phyloP scores from a whole-genome alignment of 2,329 filamentous ascomycete species.

The Calcarisporium arbuscula region DNA sequence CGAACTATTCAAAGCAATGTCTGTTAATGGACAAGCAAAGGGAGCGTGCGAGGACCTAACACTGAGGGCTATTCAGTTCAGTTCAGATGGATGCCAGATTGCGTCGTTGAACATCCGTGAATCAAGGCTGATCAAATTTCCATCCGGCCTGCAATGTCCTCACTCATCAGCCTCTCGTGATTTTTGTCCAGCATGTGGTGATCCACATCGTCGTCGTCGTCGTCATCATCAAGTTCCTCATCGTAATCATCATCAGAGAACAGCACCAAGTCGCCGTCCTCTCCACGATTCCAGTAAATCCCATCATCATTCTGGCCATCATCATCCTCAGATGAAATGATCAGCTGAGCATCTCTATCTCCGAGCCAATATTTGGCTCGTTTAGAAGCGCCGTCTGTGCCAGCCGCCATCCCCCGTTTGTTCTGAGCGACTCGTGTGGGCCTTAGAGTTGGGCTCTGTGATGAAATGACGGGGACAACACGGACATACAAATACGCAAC shows the following conservation, averaged over 20 bases:
- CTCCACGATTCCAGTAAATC: constrained; percentile 51
- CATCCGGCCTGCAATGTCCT: constrained; percentile 57
- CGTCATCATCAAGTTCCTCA: constrained; percentile 31
- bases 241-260: constrained; percentile 44
- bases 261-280: constrained; percentile 50
- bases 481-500: constrained; percentile 92
- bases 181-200: constrained; percentile 33
- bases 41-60: too few relatives aligned
- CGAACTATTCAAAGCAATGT: too few relatives aligned
- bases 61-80: too few relatives aligned
- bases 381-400: constrained; percentile 47
- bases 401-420: constrained; percentile 21
- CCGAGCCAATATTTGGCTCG: constrained; percentile 86
- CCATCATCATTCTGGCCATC: constrained; percentile 45
- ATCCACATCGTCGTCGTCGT: constrained; percentile 38
- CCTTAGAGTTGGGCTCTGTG: constrained; percentile 47
- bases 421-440: constrained; percentile 24
- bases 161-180: constrained; percentile 50
- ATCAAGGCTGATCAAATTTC: constrained; percentile 46
- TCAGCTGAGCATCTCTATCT: constrained; percentile 48
- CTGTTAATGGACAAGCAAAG: too few relatives aligned
- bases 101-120: too few relatives aligned
- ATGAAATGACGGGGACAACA: constrained; percentile 71
- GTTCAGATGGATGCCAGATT: too few relatives aligned
- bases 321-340: constrained; percentile 38